These are phyloP conservation scores for Heterobasidion annosum DNA, from an alignment of 1,284 basidiomycete species.

Conservation along the genomic window DNA sequence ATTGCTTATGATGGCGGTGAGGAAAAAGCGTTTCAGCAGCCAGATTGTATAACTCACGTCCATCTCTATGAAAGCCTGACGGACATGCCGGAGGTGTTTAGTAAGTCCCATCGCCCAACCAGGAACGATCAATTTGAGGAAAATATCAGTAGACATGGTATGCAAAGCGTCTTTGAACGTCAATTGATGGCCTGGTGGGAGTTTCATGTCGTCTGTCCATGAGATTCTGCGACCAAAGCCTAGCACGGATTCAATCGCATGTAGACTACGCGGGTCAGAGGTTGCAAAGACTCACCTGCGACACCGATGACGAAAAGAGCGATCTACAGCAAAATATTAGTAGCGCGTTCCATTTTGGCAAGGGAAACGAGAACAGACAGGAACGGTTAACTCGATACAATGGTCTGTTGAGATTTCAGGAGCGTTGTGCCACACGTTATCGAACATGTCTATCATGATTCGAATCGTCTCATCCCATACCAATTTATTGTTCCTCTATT, in stretches of 20 bases:
- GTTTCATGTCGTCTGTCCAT: conserved; percentile 34
- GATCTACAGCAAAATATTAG: conserved; percentile 24
- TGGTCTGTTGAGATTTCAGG: conserved; percentile 22
- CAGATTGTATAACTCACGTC: conserved; percentile 21
- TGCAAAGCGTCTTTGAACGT: conserved; percentile 35
- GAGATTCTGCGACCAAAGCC: conserved; percentile 44
- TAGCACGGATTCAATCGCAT: conserved; percentile 7
- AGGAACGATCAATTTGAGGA: conserved; percentile 31
- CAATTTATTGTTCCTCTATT: conserved; percentile 37
- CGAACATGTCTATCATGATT: conserved; percentile 26
- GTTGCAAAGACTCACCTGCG: conserved; percentile 28
- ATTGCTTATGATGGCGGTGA: conserved; percentile 22
- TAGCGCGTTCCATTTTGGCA: neutral
- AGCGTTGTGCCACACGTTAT: conserved; percentile 24
- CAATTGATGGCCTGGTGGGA: conserved; percentile 38
- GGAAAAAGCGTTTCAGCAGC: neutral
- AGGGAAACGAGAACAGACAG: conserved; percentile 23
- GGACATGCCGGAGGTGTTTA: conserved; percentile 23
- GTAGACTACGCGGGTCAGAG: neutral
- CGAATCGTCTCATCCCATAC: conserved; percentile 47
- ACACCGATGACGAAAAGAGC: conserved; percentile 47
- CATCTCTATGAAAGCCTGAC: conserved; percentile 38
- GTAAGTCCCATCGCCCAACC: conserved; percentile 33
- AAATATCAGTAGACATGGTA: conserved; percentile 7
- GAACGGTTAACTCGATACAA: conserved; percentile 31